Conservation (phyloP, 2,329 filamentous ascomycete genomes). For the Clonostachys chloroleuca region DNA sequence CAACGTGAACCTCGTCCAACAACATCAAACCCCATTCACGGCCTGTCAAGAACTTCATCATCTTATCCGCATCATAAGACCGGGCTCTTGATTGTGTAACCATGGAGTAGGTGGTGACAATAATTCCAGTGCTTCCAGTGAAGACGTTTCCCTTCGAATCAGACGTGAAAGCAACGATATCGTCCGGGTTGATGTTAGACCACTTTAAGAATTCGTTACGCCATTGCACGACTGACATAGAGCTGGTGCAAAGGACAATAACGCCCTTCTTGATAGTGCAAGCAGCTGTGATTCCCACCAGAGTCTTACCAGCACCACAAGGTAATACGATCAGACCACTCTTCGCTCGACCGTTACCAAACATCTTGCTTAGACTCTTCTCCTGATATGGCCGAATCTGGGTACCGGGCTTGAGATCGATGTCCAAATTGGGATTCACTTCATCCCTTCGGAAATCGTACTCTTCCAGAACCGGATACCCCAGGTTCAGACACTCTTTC, state of each 20-base stretch:
- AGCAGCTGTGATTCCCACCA: slow-evolving; percentile 96
- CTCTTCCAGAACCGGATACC: slow-evolving; percentile 86
- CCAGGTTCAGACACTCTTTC: slow-evolving; percentile 82
- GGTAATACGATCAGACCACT: slow-evolving; percentile 96
- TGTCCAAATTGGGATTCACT: slow-evolving; percentile 85
- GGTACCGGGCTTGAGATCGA: slow-evolving; percentile 84
- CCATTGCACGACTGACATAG: slow-evolving; percentile 98
- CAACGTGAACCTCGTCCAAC: slow-evolving; percentile 95
- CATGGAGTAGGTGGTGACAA: slow-evolving; percentile 98
- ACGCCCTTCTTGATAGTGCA: slow-evolving; percentile 97
- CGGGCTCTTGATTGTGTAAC: slow-evolving; percentile 86
- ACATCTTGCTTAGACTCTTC: slow-evolving; percentile 98
- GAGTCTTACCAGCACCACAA: slow-evolving; percentile 93
- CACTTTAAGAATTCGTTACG: slow-evolving; percentile 94
- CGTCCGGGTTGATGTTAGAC: slow-evolving; percentile 90
- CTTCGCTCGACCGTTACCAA: slow-evolving; percentile 94
- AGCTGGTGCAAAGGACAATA: slow-evolving; percentile 92
- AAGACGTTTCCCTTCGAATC: slow-evolving; percentile 81
- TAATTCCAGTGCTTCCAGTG: slow-evolving; percentile 85
- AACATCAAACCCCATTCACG: slow-evolving; percentile 98
- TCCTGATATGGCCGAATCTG: slow-evolving; percentile 95
- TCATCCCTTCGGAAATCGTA: slow-evolving; percentile 95
- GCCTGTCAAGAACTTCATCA: slow-evolving; percentile 89
- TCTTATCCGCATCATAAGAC: slow-evolving; percentile 90
- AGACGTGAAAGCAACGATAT: slow-evolving; percentile 92